Evolutionary conservation across 768 basidiomycete species (phyloP), one percentile per base, ranked within the genome.

Genomic region (Russula brevipes): DNA sequence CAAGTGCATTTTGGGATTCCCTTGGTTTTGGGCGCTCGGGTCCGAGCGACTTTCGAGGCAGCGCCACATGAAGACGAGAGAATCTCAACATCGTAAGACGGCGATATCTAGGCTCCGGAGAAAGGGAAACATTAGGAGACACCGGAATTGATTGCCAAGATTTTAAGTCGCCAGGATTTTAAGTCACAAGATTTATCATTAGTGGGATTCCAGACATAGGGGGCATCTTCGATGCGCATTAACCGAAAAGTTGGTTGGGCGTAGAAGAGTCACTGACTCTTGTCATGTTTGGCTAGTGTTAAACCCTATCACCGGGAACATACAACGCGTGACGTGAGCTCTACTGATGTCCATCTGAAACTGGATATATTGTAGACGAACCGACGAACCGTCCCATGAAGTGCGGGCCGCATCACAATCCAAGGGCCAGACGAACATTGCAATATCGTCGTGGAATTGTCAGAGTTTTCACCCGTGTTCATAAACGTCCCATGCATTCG

Each of bases 351-450:
- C 30, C n/a, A 17, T 42, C 59, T 44, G 5, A 36, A 60, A 41
- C 59, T 9, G 59, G 59, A 45, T 24, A 53, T 60, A 60, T 53
- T 60, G 6, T 14, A 24, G 10, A n/a, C 16, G 58, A 42, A 35
- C 56, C 46, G 30, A 11, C 11, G 9, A 19, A 5, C 17, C 6
- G 49, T 12, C 16, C 6, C 41, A 10, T 35, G 56, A 11, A 39
- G 46, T 17, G 12, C 7, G 5, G 2, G 4, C n/a, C 14, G 50
- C 12, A 42, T 5, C 12, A n/a, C 5, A 17, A 31, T 31, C n/a
- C 19, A n/a, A 39, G 11, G 12, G 30, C 16, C 17, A 6, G 24
- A 24, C 24, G 24, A 24, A 24, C 24, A 24, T 24, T 50, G 31
- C 42, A 42, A 11, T 2, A 42, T n/a, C 17, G n/a, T 35, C 30